Base-by-base conservation (phyloP, 1,284 basidiomycete species). In the Crucibulum parvulum region DNA sequence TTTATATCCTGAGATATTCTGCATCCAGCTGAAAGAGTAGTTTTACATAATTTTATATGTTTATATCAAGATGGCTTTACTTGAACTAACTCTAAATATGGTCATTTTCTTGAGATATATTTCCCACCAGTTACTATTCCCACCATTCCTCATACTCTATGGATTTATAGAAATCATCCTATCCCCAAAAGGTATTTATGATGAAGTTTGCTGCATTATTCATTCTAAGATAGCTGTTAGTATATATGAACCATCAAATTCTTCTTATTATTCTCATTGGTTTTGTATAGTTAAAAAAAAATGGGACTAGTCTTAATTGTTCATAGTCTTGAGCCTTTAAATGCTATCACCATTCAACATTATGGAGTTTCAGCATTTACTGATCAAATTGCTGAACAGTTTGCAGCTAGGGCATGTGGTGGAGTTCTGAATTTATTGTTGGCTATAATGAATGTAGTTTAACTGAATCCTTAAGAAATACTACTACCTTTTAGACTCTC, bases 401-500 rank as follows among this genome's bases (percentile, higher is more conserved):
- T 66, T 54, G 60, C 57, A 38, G 64, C 60, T 4, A 55, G 58
- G 7, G 52, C 46, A 0, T 65, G 63, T 38, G 62, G 58, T 35
- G 62, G 41, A 3, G 18, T 70, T n/a, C 53, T 69, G 6, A 61
- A 68, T 57, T 24, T 66, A 10, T 66, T 57, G 62, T 64, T 3
- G 63, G 63, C 3, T 68, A 62, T 58, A 55, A 68, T 55, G 55
- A 66, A 47, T 51, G 64, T 36, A 45, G 57, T 16, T 55, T 67
- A 5, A 47, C 54, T 18, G 45, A 37, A 10, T 16, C 45, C 10
- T 66, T 64, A 6, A 53, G 64, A 18, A 66, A 70, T 35, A 37
- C 62, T 38, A 62, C 63, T 15, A 66, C 65, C 7, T 66, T 71
- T 55, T 66, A 69, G 38, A 66, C 65, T 0, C 61, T 62, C 0